Percentiles rank a stretch among this genome's conserved stretches.
Conservation (phyloP, 108 stramenopile genomes). For the Pseudonitzschia delicatissima region DNA sequence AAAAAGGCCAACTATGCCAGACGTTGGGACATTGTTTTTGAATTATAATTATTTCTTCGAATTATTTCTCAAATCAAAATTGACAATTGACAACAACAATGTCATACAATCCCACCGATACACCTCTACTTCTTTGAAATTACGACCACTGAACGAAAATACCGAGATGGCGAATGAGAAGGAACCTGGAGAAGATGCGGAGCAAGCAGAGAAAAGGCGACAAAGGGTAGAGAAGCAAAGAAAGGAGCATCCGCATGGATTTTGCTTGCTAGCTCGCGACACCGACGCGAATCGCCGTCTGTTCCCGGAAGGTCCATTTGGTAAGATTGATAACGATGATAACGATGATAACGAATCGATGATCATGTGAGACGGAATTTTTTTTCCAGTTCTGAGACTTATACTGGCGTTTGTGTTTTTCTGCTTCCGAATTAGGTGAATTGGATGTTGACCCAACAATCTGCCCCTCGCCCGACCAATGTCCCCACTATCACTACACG, state of each 20-base stretch:
- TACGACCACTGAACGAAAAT: no score
- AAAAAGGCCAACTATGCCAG: no score
- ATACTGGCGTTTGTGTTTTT: background rate
- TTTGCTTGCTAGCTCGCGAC: slow-evolving; percentile 26
- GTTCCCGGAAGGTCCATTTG: slow-evolving; percentile 30
- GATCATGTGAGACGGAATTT: no score
- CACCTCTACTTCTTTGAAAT: no score
- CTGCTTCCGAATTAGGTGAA: background rate
- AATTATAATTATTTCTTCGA: no score
- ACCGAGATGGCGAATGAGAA: no score
- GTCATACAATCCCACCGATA: no score
- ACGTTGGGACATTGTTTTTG: no score
- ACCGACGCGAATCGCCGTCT: slow-evolving; percentile 24
- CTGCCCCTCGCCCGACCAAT: slow-evolving; percentile 13
- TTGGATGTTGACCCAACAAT: slow-evolving; percentile 13
- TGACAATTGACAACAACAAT: no score
- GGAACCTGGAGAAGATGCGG: no score
- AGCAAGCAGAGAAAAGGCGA: background rate
- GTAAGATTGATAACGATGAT: background rate
- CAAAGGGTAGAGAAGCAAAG: background rate
- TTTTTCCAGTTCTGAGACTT: slow-evolving; percentile 8
- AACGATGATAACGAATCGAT: background rate
- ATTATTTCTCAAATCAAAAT: no score
- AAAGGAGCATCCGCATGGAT: slow-evolving; percentile 21
- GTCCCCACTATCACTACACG: slow-evolving; percentile 30